phyloP scores from a whole-genome alignment of 176 grass and related monocot species.

The Otatea glauca region DNA sequence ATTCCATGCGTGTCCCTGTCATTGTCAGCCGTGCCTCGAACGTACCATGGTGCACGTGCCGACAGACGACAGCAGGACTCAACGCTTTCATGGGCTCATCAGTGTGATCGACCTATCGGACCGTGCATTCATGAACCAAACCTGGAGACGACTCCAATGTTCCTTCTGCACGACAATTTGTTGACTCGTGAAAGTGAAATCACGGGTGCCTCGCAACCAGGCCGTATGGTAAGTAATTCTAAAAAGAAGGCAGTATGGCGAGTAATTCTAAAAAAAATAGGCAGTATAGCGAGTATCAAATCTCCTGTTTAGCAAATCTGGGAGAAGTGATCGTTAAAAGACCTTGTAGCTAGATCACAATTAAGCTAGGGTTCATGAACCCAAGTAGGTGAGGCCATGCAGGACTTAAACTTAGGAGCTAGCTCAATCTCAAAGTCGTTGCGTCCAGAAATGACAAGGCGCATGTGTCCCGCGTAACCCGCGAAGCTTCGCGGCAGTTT shows the following conservation, averaged over 20 bases:
- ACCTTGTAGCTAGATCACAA: neutral
- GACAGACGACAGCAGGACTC: neutral
- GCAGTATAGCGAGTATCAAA: neutral
- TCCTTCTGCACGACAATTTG: neutral
- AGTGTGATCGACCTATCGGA: neutral
- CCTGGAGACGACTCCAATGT: neutral
- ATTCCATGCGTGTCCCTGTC: neutral
- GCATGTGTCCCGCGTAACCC: slow-evolving; percentile 51
- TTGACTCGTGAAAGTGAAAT: neutral
- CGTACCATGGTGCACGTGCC: slow-evolving; percentile 48
- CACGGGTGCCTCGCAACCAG: slow-evolving; percentile 32
- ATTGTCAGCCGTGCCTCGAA: slow-evolving; percentile 1
- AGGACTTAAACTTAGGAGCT: neutral
- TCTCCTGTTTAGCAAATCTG: slow-evolving; percentile 11
- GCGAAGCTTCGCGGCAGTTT: slow-evolving; percentile 56
- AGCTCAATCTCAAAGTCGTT: slow-evolving; percentile 16
- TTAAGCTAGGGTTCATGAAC: slow-evolving; percentile 13
- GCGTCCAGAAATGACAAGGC: slow-evolving; percentile 35
- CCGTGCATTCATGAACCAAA: slow-evolving; percentile 19
- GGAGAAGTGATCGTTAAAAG: neutral
- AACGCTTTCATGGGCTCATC: neutral
- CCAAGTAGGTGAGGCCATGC: neutral
- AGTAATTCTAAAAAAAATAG: no score
- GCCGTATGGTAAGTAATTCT: neutral
- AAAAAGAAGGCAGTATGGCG: neutral